phyloP scores from a whole-genome alignment of 225 moss, liverwort and hornwort genomes.

The Marchantia polymorpha region DNA sequence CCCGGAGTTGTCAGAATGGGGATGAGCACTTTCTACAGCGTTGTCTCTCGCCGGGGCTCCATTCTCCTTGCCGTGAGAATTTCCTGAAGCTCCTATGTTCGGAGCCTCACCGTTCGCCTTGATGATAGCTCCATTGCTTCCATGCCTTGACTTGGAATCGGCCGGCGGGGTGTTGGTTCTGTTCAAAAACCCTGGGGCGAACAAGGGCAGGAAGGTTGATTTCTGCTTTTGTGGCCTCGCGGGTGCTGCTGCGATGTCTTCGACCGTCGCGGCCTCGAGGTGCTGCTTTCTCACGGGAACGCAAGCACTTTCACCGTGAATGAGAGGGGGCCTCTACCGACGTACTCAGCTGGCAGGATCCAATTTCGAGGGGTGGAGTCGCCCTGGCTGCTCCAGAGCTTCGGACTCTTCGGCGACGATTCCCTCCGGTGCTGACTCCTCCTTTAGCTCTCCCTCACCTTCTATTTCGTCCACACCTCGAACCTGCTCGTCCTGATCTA shows the following conservation, averaged over 20 bases:
- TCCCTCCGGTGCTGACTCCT: neutral
- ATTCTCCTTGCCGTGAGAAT: neutral
- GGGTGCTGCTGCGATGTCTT: neutral
- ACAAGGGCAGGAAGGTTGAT: conserved; percentile 28
- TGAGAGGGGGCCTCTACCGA: neutral
- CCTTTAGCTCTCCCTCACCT: conserved; percentile 9
- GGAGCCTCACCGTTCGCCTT: neutral
- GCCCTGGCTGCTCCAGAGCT: neutral
- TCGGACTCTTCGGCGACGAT: neutral
- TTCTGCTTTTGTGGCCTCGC: conserved; percentile 14
- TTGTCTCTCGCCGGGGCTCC: conserved; percentile 4
- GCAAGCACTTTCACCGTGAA: neutral
- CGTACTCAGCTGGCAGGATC: conserved; percentile 6
- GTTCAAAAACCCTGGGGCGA: conserved; percentile 40
- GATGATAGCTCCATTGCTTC: neutral
- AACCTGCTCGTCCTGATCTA: conserved; percentile 15
- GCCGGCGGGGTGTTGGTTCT: conserved; percentile 5
- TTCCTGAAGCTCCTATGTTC: neutral
- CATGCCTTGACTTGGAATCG: neutral
- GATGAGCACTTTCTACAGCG: neutral
- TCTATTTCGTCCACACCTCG: conserved; percentile 4
- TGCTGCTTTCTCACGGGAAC: neutral
- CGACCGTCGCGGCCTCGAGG: neutral
- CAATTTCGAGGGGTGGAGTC: neutral
- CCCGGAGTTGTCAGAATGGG: neutral